phyloP scores from a whole-genome alignment of 2,329 filamentous ascomycete genomes.

The Trichoderma sp. region DNA sequence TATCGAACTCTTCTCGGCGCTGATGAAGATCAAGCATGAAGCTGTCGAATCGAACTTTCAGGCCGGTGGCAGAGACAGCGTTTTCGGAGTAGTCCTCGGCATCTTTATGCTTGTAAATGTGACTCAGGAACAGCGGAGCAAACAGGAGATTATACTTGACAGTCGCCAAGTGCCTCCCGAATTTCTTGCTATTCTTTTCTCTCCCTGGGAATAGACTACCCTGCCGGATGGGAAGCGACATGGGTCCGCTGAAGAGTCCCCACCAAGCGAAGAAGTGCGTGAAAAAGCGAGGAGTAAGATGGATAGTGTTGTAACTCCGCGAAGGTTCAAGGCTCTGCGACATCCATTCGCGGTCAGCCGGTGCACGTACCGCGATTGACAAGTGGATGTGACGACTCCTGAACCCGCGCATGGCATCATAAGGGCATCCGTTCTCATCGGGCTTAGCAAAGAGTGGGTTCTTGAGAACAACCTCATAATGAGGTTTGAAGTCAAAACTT shows the following conservation, averaged over 20 bases:
- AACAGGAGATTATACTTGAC: constrained; percentile 96
- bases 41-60: constrained; percentile 94
- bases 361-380: constrained; percentile 87
- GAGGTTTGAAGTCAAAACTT: constrained; percentile 86
- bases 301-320: constrained; percentile 93
- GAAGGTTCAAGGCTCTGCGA: constrained; percentile 73
- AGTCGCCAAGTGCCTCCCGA: constrained; percentile 93
- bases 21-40: constrained; percentile 98
- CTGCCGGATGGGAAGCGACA: constrained; percentile 93
- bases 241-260: constrained; percentile 91
- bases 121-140: constrained; percentile 90
- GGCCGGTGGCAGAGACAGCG: constrained; percentile 86
- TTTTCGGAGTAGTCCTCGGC: constrained; percentile 77
- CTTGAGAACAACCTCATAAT: constrained; percentile 87
- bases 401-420: constrained; percentile 97
- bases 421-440: constrained; percentile 57
- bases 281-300: constrained; percentile 93
- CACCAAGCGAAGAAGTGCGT: constrained; percentile 99
- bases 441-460: constrained; percentile 72
- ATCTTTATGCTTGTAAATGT: constrained; percentile 99
- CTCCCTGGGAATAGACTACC: constrained; percentile 87
- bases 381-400: constrained; percentile 95
- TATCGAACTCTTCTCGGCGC: constrained; percentile 86
- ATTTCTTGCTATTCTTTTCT: constrained; percentile 98
- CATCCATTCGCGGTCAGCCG: constrained; percentile 83